Conservation (phyloP, 352 stramenopile genomes). For the Plasmopara muralis region DNA sequence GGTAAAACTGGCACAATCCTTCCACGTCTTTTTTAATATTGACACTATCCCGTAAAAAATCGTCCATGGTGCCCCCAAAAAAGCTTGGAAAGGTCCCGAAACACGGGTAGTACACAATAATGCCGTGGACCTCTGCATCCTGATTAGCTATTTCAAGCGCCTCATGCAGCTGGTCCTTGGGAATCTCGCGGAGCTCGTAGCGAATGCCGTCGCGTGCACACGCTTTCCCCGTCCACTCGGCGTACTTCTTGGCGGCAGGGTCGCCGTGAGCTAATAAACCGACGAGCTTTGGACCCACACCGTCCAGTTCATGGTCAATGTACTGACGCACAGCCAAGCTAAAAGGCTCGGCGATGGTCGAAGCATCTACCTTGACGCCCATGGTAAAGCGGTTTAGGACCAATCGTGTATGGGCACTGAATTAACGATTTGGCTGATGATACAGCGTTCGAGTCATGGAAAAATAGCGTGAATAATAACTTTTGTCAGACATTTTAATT, state of each 20-base stretch:
- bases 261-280: slow-evolving; percentile 93
- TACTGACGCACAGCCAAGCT: slow-evolving; percentile 76
- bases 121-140: slow-evolving; percentile 92
- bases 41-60: slow-evolving; percentile 95
- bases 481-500: too few relatives aligned
- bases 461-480: not conserved
- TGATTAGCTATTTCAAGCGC: slow-evolving; percentile 91
- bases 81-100: slow-evolving; percentile 96
- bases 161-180: slow-evolving; percentile 91
- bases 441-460: not conserved
- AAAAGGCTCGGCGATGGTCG: slow-evolving; percentile 83
- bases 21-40: slow-evolving; percentile 97
- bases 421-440: too few relatives aligned
- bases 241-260: slow-evolving; percentile 92
- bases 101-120: slow-evolving; percentile 98
- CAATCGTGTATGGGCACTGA: too few relatives aligned
- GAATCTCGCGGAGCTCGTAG: slow-evolving; percentile 93
- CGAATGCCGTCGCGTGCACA: slow-evolving; percentile 93
- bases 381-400: too few relatives aligned
- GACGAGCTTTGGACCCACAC: slow-evolving; percentile 82
- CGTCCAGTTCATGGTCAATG: slow-evolving; percentile 69
- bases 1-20: slow-evolving; percentile 93
- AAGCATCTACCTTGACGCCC: slow-evolving; percentile 67
- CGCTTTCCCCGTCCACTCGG: slow-evolving; percentile 94
- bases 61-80: slow-evolving; percentile 94